phyloP scores from a whole-genome alignment of 257 asterid species.

The Rauvolfia tetraphylla region DNA sequence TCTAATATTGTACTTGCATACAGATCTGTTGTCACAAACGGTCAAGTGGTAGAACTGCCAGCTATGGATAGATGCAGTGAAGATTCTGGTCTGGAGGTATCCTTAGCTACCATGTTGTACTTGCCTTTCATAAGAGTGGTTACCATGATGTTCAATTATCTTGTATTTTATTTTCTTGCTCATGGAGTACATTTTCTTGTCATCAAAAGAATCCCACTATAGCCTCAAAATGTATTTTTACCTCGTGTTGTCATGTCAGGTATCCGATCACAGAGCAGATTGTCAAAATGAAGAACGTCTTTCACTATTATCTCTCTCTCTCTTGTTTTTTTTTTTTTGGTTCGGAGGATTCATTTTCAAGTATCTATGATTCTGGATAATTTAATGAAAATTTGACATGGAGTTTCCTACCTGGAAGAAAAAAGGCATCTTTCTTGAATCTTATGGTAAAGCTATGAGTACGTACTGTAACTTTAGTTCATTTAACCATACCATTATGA shows the following conservation, averaged over 20 bases:
- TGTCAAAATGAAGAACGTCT: background rate
- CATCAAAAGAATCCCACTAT: background rate
- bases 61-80: conserved; percentile 35
- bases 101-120: conserved; percentile 10
- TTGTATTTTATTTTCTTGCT: background rate
- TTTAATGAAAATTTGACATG: no score
- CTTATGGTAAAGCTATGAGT: background rate
- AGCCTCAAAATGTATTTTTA: background rate
- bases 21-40: conserved; percentile 63
- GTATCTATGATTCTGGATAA: background rate
- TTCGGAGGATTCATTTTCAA: background rate
- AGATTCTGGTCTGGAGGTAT: conserved; percentile 55
- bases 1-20: conserved; percentile 22
- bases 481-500: background rate
- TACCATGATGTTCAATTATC: background rate
- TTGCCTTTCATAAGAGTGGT: conserved; percentile 8
- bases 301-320: background rate
- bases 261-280: background rate
- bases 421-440: background rate
- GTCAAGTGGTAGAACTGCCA: conserved; percentile 42
- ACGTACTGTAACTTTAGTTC: background rate
- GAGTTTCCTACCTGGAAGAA: background rate
- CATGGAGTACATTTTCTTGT: conserved; percentile 1
- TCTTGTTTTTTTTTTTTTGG: no score
- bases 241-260: background rate